Evolutionary conservation across 345 rosid genomes (phyloP).

Genomic region (Eucalyptus fibrosa): DNA sequence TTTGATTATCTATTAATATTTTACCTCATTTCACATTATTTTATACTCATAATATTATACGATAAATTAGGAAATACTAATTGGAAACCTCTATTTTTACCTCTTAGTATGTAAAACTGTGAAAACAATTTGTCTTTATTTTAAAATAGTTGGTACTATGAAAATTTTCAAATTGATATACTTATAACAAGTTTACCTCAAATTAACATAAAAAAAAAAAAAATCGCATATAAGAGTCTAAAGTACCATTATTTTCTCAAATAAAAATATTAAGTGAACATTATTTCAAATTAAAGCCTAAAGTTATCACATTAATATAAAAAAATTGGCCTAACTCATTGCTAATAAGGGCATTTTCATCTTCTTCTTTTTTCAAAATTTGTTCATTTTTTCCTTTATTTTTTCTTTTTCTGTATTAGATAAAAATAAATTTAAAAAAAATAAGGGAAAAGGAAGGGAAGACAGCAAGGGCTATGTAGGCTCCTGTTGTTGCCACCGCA

Average conservation of each 20-base stretch:
- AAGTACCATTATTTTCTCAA: not conserved
- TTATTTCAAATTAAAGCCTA: not conserved
- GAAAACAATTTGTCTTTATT: too few relatives aligned
- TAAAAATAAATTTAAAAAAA: too few relatives aligned
- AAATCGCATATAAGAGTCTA: accelerated
- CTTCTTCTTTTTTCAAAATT: not conserved
- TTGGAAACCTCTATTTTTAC: not conserved
- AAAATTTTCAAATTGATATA: accelerated
- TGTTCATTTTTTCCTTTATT: accelerated
- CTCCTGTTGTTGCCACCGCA: accelerated
- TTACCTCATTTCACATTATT: not conserved
- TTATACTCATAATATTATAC: not conserved
- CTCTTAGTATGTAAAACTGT: not conserved
- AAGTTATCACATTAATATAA: too few relatives aligned
- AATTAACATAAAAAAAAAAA: too few relatives aligned
- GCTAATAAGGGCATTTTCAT: not conserved
- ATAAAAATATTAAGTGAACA: not conserved
- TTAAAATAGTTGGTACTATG: accelerated
- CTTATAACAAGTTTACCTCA: accelerated
- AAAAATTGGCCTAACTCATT: accelerated
- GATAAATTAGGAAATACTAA: not conserved
- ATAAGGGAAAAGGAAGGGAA: accelerated
- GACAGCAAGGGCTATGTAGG: too few relatives aligned
- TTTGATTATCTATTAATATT: not conserved
- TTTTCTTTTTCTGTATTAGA: accelerated